These are phyloP conservation scores for Tetrapisispora iriomotensis DNA, from an alignment of 805 yeast species.

Conservation along the genomic window DNA sequence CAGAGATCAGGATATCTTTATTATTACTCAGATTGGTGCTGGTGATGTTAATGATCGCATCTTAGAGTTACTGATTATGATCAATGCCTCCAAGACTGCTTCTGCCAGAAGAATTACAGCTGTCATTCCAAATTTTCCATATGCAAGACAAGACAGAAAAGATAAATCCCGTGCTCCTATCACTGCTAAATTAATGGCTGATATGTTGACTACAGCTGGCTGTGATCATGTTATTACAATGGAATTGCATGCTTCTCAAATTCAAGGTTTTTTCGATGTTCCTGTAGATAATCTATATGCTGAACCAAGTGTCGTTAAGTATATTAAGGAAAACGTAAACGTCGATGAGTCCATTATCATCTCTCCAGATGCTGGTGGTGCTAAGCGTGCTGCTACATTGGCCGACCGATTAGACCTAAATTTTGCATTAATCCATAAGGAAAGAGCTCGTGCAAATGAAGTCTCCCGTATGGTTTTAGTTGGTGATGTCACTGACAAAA, in stretches of 20 bases:
- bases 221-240: conserved; percentile 92
- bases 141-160: conserved; percentile 95
- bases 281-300: conserved; percentile 96
- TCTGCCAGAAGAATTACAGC: conserved; percentile 92
- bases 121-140: conserved; percentile 90
- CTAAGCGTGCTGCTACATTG: conserved; percentile 88
- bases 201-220: conserved; percentile 85
- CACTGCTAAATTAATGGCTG: conserved; percentile 89
- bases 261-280: conserved; percentile 90
- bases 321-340: conserved; percentile 58
- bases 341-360: conserved; percentile 61
- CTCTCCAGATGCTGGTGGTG: conserved; percentile 99
- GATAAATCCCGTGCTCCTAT: conserved; percentile 95
- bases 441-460: conserved; percentile 90
- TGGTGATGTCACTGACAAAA: conserved; percentile 80
- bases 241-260: conserved; percentile 96
- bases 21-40: conserved; percentile 75
- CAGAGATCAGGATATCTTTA: conserved; percentile 75
- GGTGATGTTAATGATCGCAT: conserved; percentile 79
- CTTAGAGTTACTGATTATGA: conserved; percentile 80
- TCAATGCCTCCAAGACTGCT: conserved; percentile 93
- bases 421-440: conserved; percentile 94
- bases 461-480: conserved; percentile 91
- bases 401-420: conserved; percentile 88
- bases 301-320: conserved; percentile 81